Evolutionary conservation across 805 yeast genomes (phyloP).

Genomic region (Torulaspora indica): DNA sequence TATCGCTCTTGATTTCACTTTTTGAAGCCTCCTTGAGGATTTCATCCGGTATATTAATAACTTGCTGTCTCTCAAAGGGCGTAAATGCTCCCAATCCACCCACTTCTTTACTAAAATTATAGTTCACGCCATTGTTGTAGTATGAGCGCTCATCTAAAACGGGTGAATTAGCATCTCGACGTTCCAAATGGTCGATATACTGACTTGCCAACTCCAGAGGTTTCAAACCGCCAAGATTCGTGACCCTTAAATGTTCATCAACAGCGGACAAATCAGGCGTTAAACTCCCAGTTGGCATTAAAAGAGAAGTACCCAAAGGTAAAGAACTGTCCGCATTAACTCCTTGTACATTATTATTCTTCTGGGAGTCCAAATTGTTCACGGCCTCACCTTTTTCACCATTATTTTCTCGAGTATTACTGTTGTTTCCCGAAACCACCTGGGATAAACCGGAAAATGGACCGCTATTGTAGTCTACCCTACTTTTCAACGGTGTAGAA

Average conservation of each 20-base stretch:
- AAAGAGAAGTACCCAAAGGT: constrained; percentile 4
- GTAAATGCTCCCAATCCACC: constrained; percentile 49
- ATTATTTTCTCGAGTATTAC: constrained; percentile 1
- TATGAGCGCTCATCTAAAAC: constrained; percentile 46
- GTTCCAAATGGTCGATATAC: constrained; percentile 53
- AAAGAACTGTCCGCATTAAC: constrained; percentile 1
- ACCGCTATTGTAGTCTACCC: constrained; percentile 27
- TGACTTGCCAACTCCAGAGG: constrained; percentile 55
- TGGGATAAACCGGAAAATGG: constrained; percentile 20
- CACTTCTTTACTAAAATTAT: constrained; percentile 54
- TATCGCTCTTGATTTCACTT: constrained; percentile 60
- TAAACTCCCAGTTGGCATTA: constrained; percentile 3
- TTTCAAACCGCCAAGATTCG: constrained; percentile 33
- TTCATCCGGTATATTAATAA: constrained; percentile 72
- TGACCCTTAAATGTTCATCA: constrained; percentile 34
- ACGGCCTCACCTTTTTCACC: constrained; percentile 1
- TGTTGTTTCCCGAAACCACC: constrained; percentile 11
- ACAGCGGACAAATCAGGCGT: constrained; percentile 13
- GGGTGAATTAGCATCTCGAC: constrained; percentile 56
- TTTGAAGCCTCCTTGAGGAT: constrained; percentile 67
- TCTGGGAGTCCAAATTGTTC: constrained; percentile 1
- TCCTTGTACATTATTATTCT: neutral
- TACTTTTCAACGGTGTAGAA: constrained; percentile 35
- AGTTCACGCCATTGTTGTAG: constrained; percentile 57
- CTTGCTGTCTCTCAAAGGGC: constrained; percentile 70